Base-by-base conservation (phyloP, 1,284 basidiomycete genomes). In the Puccinia coronata region DNA sequence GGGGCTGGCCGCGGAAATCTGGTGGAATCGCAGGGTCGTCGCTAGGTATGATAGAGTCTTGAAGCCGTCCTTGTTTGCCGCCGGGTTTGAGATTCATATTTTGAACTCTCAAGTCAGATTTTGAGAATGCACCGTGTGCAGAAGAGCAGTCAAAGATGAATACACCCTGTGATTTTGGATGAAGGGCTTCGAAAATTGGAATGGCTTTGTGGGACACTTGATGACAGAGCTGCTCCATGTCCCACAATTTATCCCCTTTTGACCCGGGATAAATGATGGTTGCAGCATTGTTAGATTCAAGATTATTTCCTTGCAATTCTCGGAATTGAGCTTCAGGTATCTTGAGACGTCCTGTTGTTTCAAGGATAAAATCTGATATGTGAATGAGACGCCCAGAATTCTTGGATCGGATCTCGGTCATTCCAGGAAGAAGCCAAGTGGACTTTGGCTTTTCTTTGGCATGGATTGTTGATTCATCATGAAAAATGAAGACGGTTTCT, bases 31-130 rank as follows among this genome's bases (percentile, higher is more conserved):
- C 9, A 1, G 65, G 65, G n/a, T 69, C 39, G 16, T 69, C 65
- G 23, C 4, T 18, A 8, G 67, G 67, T 5, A 70, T 49, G 16
- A 49, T 16, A 2, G 67, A 49, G 23, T 70, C 67, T 70, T 25
- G 12, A 3, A 70, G 67, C 4, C 28, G 1, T 9, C 8, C 16
- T 31, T 70, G 41, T 25, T 70, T 70, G 3, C 67, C 67, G 8
- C 67, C 67, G 2, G 67, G 67, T 4, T 51, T 70, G 43, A 70
- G 43, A 16, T 70, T 70, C 67, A 70, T 70, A 28, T 70, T 70
- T 51, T 70, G 67, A 49, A 70, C 67, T 70, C 67, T 49, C 41
- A 70, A 43, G 18, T 41, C 67, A 5, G 41, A 25, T 51, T 70
- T 70, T 49, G 67, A 25, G 41, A 41, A 65, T n/a, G 39, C 61